These are phyloP conservation scores for Tilletiopsis washingtonensis DNA, from an alignment of 1,284 basidiomycete species.

Conservation along the genomic window DNA sequence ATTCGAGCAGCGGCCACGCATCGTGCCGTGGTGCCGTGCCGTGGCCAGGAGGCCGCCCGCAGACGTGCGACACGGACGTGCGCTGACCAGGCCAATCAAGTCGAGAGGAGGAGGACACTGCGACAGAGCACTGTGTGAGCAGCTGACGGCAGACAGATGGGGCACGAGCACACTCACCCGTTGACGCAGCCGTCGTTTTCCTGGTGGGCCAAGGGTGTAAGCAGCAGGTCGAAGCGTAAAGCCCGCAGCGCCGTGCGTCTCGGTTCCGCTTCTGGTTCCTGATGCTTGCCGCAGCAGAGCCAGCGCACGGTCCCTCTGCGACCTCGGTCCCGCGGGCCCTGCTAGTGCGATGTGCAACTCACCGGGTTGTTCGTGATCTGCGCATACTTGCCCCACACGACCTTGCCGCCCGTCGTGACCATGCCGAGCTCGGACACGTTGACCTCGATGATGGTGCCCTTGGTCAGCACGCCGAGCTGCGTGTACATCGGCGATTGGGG, in stretches of 20 bases:
- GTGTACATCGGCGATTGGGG: conserved; percentile 95
- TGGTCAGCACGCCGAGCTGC: conserved; percentile 85
- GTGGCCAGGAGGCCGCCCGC: too few species aligned
- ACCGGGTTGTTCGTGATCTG: conserved; percentile 61
- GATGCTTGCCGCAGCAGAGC: neutral
- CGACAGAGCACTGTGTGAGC: too few species aligned
- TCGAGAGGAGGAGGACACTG: conserved; percentile 3
- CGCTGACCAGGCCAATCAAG: too few species aligned
- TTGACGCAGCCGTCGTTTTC: conserved; percentile 9
- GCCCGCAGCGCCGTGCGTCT: too few species aligned
- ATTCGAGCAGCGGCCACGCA: too few species aligned
- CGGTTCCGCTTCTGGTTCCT: neutral
- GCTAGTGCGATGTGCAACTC: too few species aligned
- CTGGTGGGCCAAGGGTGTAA: neutral
- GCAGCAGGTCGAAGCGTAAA: neutral
- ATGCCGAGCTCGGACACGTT: conserved; percentile 69
- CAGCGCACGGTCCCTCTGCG: neutral
- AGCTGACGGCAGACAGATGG: too few species aligned
- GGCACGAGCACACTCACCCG: too few species aligned
- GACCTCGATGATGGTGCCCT: conserved; percentile 96
- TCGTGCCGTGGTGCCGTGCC: too few species aligned
- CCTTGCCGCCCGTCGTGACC: conserved; percentile 97
- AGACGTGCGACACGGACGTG: too few species aligned
- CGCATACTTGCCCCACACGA: conserved; percentile 73
- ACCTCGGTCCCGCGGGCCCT: too few species aligned